Evolutionary conservation across 495 filamentous ascomycete genomes (phyloP).

Genomic region (Neurospora sp.): DNA sequence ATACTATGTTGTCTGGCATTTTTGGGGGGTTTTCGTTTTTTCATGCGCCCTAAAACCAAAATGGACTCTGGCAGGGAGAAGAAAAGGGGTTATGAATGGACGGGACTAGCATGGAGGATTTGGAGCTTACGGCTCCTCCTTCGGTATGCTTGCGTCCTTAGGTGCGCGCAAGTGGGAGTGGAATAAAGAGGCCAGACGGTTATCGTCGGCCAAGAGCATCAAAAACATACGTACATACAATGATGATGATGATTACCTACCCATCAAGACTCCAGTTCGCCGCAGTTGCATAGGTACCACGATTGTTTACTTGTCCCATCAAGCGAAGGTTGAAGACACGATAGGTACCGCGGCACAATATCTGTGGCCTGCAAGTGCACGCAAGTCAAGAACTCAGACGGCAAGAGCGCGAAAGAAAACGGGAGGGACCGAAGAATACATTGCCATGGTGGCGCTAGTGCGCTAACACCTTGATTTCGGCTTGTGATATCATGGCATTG

Average conservation of each 20-base stretch:
- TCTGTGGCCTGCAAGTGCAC: background rate
- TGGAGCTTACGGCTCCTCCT: background rate
- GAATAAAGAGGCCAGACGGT: background rate
- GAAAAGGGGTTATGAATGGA: background rate
- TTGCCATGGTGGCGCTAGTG: background rate
- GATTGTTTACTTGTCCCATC: background rate
- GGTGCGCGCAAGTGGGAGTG: background rate
- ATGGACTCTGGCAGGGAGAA: background rate
- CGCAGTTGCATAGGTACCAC: background rate
- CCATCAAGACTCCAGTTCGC: background rate
- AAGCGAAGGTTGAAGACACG: background rate
- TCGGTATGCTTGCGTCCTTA: background rate
- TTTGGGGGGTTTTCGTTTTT: background rate
- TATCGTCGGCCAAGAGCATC: background rate
- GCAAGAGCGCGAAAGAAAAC: background rate
- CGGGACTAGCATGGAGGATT: background rate
- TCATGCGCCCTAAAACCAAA: background rate
- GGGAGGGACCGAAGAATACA: background rate
- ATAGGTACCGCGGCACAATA: background rate
- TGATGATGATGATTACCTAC: background rate
- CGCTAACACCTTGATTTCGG: conserved; percentile 3
- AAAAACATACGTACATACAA: background rate
- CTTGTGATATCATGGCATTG: conserved; percentile 6
- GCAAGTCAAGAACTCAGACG: background rate
- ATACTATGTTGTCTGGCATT: conserved; percentile 1